Base-by-base conservation (phyloP, 257 asterid species). In the Leonotis leonurus region DNA sequence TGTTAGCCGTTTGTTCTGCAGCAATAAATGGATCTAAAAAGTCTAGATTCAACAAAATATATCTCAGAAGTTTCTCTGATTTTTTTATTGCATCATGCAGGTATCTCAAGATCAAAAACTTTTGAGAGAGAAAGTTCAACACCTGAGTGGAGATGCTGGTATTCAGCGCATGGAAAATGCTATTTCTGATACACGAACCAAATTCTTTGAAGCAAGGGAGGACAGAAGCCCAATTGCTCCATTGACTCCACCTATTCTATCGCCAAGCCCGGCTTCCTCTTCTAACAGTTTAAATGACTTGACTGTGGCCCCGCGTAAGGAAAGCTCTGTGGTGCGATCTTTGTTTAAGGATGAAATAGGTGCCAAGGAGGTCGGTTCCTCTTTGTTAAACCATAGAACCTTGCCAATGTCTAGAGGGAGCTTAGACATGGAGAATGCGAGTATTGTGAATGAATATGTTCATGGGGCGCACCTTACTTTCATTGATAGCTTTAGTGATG, bases 141-240 rank as follows among this genome's bases (percentile, higher is more conserved):
- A 87, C 70, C 79, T 87, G 56, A 81, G 92, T 70, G 97, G 95
- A 62, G 84, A 76, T 74, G 94, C 95, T 52, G 97, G 97, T 60
- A 75, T 82, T 62, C 87, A 77, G 72, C 94, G 91, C 26, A 80
- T 93, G 95, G 94, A 84, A 68, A 68, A 27, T 78, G 95, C 94
- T 6, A 78, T 91, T 27, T 83, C 85, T 50, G 81, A 76, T 36
- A 75, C 87, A 32, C 80, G 92, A 13, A 56, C 10, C 33, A 81
- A 84, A 51, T 86, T 73, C 67, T 84, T 86, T 40, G 76, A 75
- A 74, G 76, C 87, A 29, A 76, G 51, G 78, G 89, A 78, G 75
- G 75, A 65, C 20, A 82, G 83, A 20, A 70, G 70, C 75, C 75
- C 80, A 29, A 60, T 70, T 13, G 75, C 81, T 50, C 70, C 95